phyloP scores from a whole-genome alignment of 345 rosid genomes.

The Rhodomyrtus tomentosa region DNA sequence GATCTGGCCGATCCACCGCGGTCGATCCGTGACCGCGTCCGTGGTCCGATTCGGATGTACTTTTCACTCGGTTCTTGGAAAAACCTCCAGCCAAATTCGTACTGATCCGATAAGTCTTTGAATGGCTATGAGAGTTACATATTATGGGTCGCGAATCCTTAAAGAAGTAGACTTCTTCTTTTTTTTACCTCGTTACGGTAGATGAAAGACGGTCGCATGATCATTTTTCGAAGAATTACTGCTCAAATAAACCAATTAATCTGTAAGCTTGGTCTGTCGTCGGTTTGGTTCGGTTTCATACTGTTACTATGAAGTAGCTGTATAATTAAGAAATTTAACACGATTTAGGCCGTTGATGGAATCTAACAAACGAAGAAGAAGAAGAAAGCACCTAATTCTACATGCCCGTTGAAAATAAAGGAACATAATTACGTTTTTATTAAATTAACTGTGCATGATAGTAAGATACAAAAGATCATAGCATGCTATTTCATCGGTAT shows the following conservation, averaged over 20 bases:
- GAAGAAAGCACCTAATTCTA: neutral
- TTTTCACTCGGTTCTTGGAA: rapidly evolving
- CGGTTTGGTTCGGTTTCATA: neutral
- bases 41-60: neutral
- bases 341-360: no score
- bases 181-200: no score
- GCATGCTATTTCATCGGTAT: neutral
- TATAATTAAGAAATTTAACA: neutral
- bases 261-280: neutral
- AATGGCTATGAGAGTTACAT: no score
- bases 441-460: neutral
- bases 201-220: no score
- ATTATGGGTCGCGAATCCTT: no score
- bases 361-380: neutral
- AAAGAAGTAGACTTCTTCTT: no score
- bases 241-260: neutral
- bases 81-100: neutral
- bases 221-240: neutral
- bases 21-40: neutral
- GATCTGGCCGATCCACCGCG: neutral
- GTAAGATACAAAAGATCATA: neutral
- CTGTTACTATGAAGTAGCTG: neutral
- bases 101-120: neutral
- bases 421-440: neutral
- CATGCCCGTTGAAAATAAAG: neutral